Base-by-base conservation (phyloP, 2,329 filamentous ascomycete genomes). In the Ceratocystis colombiana region DNA sequence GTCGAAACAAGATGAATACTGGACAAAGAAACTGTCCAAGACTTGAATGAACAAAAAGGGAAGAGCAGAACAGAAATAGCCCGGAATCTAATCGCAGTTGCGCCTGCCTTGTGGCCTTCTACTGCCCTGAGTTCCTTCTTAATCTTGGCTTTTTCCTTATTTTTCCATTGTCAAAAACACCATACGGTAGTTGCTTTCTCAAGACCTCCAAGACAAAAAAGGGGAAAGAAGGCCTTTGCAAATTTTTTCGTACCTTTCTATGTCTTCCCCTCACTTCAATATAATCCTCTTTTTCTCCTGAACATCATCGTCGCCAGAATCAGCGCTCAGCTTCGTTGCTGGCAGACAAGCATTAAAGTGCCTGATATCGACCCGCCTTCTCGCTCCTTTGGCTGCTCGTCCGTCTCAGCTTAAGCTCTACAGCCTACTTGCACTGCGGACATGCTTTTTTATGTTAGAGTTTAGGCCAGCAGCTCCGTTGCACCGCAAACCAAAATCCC, bases 401-500 rank as follows among this genome's bases (percentile, higher is more conserved):
- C 37, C 37, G 22, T 15, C 48, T 10, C 48, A 53, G 48, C 22
- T 41, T 41, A 41, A 41, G 10, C 48, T 8, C 48, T 50, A 20
- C 48, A 53, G 22, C 48, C 5, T 41, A 15, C 37, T 41, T 41
- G 37, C 37, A 41, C 37, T 41, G 37, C 37, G 37, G 37, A 8
- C 48, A 53, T 53, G 48, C 48, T 53, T 53, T 53, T 17, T 10
- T 53, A 25, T 25, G 48, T 53, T 53, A 53, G 48, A 6, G 48
- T 28, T 25, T 53, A 25, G 48, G 48, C 48, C 48, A 25, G 8
- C 45, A 61, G n/a, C 41, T 12, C 37, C 12, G 33, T 22, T 45
- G 20, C 3, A 44, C 41, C 55, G 28, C 37, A 33, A 33, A 15
- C 10, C 12, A 61, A 22, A 50, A 22, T 2, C 5, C 7, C 22